Evolutionary conservation across 1,284 basidiomycete genomes (phyloP).

Genomic region (Mycena citricolor): DNA sequence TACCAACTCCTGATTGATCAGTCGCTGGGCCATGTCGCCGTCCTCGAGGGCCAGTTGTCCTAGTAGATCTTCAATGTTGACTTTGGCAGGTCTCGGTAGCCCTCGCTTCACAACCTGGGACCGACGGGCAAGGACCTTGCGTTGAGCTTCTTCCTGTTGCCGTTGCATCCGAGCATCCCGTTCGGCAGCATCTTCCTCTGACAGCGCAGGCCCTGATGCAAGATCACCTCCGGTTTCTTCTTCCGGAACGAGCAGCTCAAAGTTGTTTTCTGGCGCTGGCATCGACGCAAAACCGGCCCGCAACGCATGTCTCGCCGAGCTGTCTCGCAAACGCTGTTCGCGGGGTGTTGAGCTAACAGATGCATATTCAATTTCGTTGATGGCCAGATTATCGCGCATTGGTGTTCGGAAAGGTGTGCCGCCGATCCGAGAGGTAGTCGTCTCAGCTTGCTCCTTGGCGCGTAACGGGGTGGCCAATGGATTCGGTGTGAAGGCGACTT

Average conservation of each 20-base stretch:
- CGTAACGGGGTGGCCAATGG: slow-evolving; percentile 86
- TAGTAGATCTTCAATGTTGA: slow-evolving; percentile 71
- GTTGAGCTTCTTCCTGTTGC: slow-evolving; percentile 75
- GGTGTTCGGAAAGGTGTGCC: slow-evolving; percentile 87
- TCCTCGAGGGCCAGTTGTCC: slow-evolving; percentile 54
- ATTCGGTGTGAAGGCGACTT: slow-evolving; percentile 90
- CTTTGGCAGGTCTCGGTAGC: slow-evolving; percentile 84
- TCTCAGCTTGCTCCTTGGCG: slow-evolving; percentile 45
- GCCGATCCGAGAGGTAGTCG: slow-evolving; percentile 58
- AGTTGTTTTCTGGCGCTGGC: slow-evolving; percentile 96
- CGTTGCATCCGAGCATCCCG: slow-evolving; percentile 79
- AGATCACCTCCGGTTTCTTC: slow-evolving; percentile 69
- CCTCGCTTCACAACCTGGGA: slow-evolving; percentile 81
- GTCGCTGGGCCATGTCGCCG: slow-evolving; percentile 49
- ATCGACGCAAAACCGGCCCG: slow-evolving; percentile 81
- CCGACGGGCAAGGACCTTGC: slow-evolving; percentile 76
- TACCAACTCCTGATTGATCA: slow-evolving; percentile 82
- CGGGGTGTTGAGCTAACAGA: slow-evolving; percentile 69
- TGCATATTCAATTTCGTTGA: slow-evolving; percentile 74
- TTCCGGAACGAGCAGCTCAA: slow-evolving; percentile 91
- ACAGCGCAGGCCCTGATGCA: slow-evolving; percentile 40
- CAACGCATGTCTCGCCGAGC: slow-evolving; percentile 71
- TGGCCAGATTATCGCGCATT: slow-evolving; percentile 85
- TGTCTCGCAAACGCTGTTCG: slow-evolving; percentile 63
- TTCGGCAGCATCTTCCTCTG: slow-evolving; percentile 90